Percentiles rank a stretch among this genome's conserved stretches.
These are phyloP conservation scores for Petunia axillaris DNA, from an alignment of 257 asterid species.

Conservation along the genomic window DNA sequence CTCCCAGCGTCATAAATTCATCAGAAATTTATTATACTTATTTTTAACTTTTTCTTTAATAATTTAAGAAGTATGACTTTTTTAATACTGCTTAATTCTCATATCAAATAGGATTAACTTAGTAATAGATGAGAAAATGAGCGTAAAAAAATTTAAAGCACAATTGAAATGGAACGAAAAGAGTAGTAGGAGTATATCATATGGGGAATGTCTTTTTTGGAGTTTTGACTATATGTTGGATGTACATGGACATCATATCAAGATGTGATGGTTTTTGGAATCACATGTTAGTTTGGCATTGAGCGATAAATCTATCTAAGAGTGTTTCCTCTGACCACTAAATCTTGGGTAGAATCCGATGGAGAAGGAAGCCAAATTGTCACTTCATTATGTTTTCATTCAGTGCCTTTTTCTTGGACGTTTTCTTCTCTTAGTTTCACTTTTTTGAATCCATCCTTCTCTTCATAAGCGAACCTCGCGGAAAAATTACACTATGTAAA, in stretches of 20 bases:
- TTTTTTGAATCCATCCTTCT: neutral
- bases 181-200: too few species aligned
- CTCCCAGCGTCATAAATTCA: too few species aligned
- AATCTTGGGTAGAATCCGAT: conserved; percentile 46
- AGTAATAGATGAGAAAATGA: too few species aligned
- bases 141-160: too few species aligned
- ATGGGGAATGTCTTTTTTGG: conserved; percentile 8
- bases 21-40: too few species aligned
- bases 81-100: too few species aligned
- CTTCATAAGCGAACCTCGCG: too few species aligned
- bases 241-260: conserved; percentile 27
- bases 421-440: neutral
- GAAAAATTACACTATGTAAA: too few species aligned
- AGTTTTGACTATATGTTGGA: conserved; percentile 21
- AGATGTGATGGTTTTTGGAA: conserved; percentile 56
- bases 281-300: conserved; percentile 44
- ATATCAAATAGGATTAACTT: too few species aligned
- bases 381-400: conserved; percentile 49
- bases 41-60: too few species aligned
- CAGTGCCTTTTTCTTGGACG: conserved; percentile 32
- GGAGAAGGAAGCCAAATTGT: conserved; percentile 58
- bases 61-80: too few species aligned
- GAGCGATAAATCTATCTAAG: conserved; percentile 31
- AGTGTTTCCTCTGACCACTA: conserved; percentile 25
- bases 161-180: too few species aligned